A percentile compares a stretch with the other conserved stretches of the same genome.
phyloP scores from a whole-genome alignment of 331 rosid species.

The Rosa hybrid region DNA sequence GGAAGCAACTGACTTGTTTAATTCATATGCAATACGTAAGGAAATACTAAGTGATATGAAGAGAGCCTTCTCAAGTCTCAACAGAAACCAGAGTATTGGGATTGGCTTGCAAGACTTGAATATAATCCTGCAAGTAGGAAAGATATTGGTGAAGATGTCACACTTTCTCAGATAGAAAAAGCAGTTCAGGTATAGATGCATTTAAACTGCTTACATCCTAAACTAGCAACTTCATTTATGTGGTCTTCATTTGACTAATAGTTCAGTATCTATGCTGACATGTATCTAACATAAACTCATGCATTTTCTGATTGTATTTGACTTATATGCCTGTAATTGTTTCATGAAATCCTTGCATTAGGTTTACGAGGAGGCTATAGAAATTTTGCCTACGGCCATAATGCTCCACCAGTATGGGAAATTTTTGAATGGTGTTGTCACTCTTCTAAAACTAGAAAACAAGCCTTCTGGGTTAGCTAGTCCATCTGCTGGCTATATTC shows the following conservation, averaged over 20 bases:
- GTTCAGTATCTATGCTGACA: neutral
- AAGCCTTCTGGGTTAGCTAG: conserved; percentile 24
- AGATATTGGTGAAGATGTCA: conserved; percentile 35
- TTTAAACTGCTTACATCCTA: neutral
- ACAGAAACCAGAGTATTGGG: conserved; percentile 73
- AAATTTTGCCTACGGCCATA: conserved; percentile 49
- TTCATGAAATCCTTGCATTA: conserved; percentile 28
- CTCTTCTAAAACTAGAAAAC: neutral
- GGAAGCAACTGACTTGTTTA: conserved; percentile 70
- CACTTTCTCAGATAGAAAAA: conserved; percentile 45
- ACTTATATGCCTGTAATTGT: conserved; percentile 12
- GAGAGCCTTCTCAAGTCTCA: conserved; percentile 66
- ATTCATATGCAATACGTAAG: conserved; percentile 45
- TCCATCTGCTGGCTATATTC: conserved; percentile 30
- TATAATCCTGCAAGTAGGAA: conserved; percentile 31
- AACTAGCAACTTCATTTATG: neutral
- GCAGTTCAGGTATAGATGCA: conserved; percentile 66
- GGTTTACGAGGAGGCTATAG: conserved; percentile 81
- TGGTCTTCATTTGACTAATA: neutral
- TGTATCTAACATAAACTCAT: conserved; percentile 18
- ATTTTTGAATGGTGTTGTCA: too few species aligned
- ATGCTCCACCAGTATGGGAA: conserved; percentile 28
- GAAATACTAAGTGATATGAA: conserved; percentile 65
- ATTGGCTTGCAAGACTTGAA: conserved; percentile 77
- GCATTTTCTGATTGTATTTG: conserved; percentile 9